Evolutionary conservation across 805 yeast genomes (phyloP), one percentile per base, ranked within the genome.

Genomic region (Myxozyma monticola): DNA sequence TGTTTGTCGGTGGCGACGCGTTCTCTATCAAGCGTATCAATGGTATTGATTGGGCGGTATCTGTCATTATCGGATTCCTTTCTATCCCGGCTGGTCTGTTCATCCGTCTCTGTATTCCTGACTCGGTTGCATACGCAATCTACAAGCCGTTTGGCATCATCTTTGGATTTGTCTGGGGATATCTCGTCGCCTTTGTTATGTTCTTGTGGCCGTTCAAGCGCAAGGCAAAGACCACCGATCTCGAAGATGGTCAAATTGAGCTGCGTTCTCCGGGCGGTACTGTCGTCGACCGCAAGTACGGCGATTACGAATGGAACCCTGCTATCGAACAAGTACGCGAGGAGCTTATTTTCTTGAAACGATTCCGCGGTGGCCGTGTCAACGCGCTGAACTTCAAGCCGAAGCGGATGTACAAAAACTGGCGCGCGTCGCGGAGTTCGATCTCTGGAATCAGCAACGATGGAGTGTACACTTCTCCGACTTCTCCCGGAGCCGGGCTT

Each of bases 1-100:
- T 93, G 98, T 86, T 83, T 69, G 91, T 88, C 56, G 99, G 99
- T 47, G 99, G 99, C 48, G 86, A 91, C 36, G 96, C 99, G 0
- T 93, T 93, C 70, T 80, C 90, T 6, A 76, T 90, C 57, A 80
- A 79, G 1, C 76, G 84, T 55, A 95, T 86, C 69, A 84, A 95
- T 0, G 85, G 85, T 6, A 80, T 80, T 0, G 81, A 83, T 85
- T 95, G 99, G 99, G 93, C 79, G 1, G 81, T 88, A 1, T 93
- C 98, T 0, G 69, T 91, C 4, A 63, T 85, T 24, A 80, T 95
- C 70, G 98, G 98, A 26, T 65, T 85, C 56, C 42, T 85, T 15
- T 84, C 96, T 14, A 70, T 93, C 35, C 97, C 98, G 0, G 76
- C 80, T 38, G 98, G 97, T 48, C 65, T 75, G 17, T 22, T 89